phyloP scores from a whole-genome alignment of 225 moss, liverwort and hornwort species.

The Pseudisothecium myosuroides region DNA sequence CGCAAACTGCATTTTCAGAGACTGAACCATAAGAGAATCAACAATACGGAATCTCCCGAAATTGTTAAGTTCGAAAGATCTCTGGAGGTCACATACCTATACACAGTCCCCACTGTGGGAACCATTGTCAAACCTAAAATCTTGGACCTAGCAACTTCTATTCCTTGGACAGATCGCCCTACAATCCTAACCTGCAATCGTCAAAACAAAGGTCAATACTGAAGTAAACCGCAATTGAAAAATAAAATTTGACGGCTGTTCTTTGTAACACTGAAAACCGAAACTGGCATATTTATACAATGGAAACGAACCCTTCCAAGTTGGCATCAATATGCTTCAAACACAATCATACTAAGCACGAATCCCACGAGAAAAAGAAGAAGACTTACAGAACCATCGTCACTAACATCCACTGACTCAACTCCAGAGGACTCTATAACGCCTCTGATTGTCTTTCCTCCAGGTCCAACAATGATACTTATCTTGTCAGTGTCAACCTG shows the following conservation, averaged over 20 bases:
- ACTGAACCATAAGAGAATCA: background rate
- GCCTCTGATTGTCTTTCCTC: constrained; percentile 86
- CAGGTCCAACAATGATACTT: constrained; percentile 75
- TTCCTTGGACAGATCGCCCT: constrained; percentile 45
- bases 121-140: constrained; percentile 80
- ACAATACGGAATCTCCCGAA: background rate
- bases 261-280: background rate
- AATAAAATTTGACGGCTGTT: background rate
- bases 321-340: background rate
- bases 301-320: background rate
- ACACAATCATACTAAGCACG: background rate
- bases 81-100: constrained; percentile 33
- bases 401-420: constrained; percentile 68
- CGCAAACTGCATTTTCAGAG: background rate
- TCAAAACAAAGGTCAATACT: background rate
- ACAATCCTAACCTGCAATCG: constrained; percentile 71
- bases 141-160: constrained; percentile 54
- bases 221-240: background rate
- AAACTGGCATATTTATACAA: background rate
- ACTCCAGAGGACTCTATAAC: constrained; percentile 83
- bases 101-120: constrained; percentile 66
- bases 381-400: constrained; percentile 62
- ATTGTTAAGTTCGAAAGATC: background rate
- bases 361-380: background rate
- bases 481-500: constrained; percentile 60